Conservation (phyloP, 441 rosid genomes). For the Brassica hybrid region DNA sequence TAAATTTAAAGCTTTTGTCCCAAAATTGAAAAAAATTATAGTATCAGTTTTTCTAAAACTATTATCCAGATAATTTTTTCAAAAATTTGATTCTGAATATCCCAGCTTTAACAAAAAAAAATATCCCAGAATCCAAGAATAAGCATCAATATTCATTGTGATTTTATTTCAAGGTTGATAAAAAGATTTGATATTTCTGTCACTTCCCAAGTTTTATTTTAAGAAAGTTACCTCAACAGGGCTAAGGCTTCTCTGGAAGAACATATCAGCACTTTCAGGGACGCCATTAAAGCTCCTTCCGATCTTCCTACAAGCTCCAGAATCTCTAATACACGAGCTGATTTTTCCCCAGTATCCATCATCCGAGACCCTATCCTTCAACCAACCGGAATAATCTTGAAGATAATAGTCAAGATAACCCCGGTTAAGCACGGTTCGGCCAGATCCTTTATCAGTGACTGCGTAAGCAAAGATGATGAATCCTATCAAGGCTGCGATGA, state of each 20-base stretch:
- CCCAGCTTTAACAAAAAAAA: no score
- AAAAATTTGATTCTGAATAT: conserved; percentile 28
- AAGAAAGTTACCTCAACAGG: conserved; percentile 65
- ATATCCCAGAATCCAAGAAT: conserved; percentile 24
- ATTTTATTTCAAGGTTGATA: no score
- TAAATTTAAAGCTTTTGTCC: conserved; percentile 11
- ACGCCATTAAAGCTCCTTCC: conserved; percentile 51
- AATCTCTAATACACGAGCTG: conserved; percentile 76
- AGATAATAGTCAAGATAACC: conserved; percentile 81
- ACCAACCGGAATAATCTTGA: conserved; percentile 83
- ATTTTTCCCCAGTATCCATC: conserved; percentile 82
- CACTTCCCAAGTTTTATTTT: background rate
- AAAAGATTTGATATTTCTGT: background rate
- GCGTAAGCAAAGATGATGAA: conserved; percentile 79
- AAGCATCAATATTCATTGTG: background rate
- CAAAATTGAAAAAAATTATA: background rate
- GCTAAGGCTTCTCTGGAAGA: conserved; percentile 62
- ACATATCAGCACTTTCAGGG: conserved; percentile 74
- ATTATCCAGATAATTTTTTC: background rate
- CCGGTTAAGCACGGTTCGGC: conserved; percentile 49
- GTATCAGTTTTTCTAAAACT: background rate
- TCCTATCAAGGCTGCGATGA: conserved; percentile 60
- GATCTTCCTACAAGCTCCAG: conserved; percentile 67
- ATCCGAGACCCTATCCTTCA: conserved; percentile 71
- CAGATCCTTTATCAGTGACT: conserved; percentile 94